A percentile compares a stretch with the other conserved stretches of the same genome.
Evolutionary conservation across 1,284 basidiomycete species (phyloP).

Genomic region (Ustilago bromivora): DNA sequence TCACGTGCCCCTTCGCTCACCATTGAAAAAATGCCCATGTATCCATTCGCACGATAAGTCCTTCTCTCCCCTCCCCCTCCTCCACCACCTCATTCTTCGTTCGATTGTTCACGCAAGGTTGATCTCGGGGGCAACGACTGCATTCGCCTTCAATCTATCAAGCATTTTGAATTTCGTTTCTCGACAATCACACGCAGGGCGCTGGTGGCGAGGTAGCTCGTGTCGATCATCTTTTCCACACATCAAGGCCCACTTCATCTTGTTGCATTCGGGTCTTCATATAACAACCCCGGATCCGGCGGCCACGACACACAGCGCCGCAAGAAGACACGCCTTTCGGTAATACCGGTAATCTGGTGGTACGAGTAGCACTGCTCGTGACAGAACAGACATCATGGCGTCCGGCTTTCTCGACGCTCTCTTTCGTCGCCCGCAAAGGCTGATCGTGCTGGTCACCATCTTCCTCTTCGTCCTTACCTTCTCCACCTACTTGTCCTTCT

Average conservation of each 20-base stretch:
- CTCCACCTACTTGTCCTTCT: conserved; percentile 58
- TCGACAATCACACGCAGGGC: background rate
- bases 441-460: conserved; percentile 52
- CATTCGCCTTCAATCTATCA: too few species aligned
- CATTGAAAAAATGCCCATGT: too few species aligned
- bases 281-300: too few species aligned
- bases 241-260: conserved; percentile 2
- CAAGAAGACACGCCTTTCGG: background rate
- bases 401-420: conserved; percentile 53
- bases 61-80: too few species aligned
- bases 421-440: conserved; percentile 57
- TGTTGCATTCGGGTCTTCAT: background rate
- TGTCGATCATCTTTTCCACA: background rate
- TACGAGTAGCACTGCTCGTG: background rate
- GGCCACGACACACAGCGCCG: background rate
- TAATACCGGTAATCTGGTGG: background rate
- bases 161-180: background rate
- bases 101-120: too few species aligned
- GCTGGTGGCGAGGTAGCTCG: background rate
- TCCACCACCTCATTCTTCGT: too few species aligned
- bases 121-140: too few species aligned
- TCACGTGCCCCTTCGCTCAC: too few species aligned
- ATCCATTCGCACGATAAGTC: too few species aligned
- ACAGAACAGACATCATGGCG: conserved; percentile 24
- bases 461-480: conserved; percentile 57